Conservation (phyloP, 2,329 filamentous ascomycete genomes). For the Knoxdaviesia proteae region DNA sequence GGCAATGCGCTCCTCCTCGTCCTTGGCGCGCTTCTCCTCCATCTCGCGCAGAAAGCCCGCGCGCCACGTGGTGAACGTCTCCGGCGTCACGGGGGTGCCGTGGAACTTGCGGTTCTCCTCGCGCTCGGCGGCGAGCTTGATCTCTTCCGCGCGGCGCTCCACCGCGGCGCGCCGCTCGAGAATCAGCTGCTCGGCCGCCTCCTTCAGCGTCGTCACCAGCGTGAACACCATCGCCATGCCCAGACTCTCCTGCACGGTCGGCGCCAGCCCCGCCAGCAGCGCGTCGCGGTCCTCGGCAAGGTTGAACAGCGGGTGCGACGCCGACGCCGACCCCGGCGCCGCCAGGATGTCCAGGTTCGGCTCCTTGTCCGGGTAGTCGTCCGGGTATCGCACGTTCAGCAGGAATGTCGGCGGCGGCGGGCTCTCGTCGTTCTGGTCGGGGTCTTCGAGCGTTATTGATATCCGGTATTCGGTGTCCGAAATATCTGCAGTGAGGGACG, state of each 20-base stretch:
- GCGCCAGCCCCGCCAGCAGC: slow-evolving; percentile 49
- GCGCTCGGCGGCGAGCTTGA: slow-evolving; percentile 41
- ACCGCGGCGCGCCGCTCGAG: slow-evolving; percentile 47
- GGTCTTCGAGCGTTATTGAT: slow-evolving; percentile 63
- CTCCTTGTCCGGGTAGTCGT: slow-evolving; percentile 71
- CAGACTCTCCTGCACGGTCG: slow-evolving; percentile 73
- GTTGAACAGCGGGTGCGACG: slow-evolving; percentile 52
- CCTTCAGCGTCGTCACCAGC: slow-evolving; percentile 69
- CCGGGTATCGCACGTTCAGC: slow-evolving; percentile 75
- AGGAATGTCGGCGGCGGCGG: slow-evolving; percentile 50
- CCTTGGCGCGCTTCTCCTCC: slow-evolving; percentile 45
- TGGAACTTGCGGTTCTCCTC: slow-evolving; percentile 96
- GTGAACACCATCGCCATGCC: slow-evolving; percentile 98
- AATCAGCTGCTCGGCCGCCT: slow-evolving; percentile 73
- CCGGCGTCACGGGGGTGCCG: slow-evolving; percentile 68
- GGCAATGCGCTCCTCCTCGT: slow-evolving; percentile 50
- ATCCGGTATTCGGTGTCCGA: slow-evolving; percentile 80
- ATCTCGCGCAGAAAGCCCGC: slow-evolving; percentile 60
- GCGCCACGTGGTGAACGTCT: slow-evolving; percentile 71
- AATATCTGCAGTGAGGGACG: slow-evolving; percentile 38
- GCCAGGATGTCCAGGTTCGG: slow-evolving; percentile 63
- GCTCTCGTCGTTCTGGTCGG: slow-evolving; percentile 39
- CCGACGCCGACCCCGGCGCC: slow-evolving; percentile 43
- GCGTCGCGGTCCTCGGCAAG: slow-evolving; percentile 58
- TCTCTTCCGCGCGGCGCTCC: slow-evolving; percentile 35